Base-by-base conservation (phyloP, 176 grass and related monocot species). In the Rhynchospora tenuis region DNA sequence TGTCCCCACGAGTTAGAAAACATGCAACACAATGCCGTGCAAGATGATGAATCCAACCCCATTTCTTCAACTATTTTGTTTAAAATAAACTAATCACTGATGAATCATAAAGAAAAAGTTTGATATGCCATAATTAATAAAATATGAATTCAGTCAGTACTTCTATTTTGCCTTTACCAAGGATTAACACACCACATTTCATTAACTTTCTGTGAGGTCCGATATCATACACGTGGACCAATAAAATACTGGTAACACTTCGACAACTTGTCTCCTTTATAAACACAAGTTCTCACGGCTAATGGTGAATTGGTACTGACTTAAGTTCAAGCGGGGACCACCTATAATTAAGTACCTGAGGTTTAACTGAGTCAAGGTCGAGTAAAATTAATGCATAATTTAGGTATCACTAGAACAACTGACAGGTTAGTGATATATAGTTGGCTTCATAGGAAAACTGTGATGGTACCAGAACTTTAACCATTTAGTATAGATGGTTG, bases 21-120 rank as follows among this genome's bases (percentile, higher is more conserved):
- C 96, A 98, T 73, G 96, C 96, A 84, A 98, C 93, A 14, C 89
- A 95, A 91, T 98, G 93, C 26, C 93, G 92, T 82, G 96, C 96
- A 66, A 98, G 89, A 87, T 98, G 96, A 84, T 98, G 96, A 86
- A 95, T 90, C 93, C 96, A 98, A 45, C 96, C 96, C 89, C 91
- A 98, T 68, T 86, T 93, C 77, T 87, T 95, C 22, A 92, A 86
- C 93, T 98, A 73, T 65, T 51, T 29, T 31, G 38, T 48, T 48
- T 27, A 46, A 45, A 71, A 71, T 10, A 71, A 46, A 44, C 11
- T 17, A 22, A 23, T 17, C 42, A 71, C 4, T 6, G 13, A 67
- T 46, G 14, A 71, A 71, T 31, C 42, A 45, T 71, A 71, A 46
- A 10, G 15, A 71, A 16, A 19, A 70, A 17, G 33, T 45, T 45